These are phyloP conservation scores for Asparagopsis taxiformis DNA, from an alignment of 31 red algal genomes.

Conservation along the genomic window DNA sequence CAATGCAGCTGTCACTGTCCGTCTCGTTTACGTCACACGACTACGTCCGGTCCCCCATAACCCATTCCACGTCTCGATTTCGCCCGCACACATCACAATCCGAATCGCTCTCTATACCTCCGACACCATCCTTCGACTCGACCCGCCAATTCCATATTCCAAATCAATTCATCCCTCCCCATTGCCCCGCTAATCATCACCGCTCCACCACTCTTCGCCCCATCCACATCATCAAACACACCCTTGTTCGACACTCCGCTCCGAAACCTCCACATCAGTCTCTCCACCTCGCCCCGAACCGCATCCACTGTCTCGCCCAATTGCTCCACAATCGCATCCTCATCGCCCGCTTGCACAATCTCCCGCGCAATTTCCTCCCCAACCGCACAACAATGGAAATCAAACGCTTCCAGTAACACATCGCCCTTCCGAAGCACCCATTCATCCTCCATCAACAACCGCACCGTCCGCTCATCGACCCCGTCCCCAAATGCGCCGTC, in stretches of 20 bases:
- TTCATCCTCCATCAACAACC: background rate
- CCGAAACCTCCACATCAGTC: constrained; percentile 13
- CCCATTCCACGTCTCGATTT: too few species aligned
- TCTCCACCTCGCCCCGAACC: background rate
- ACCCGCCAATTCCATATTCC: constrained; percentile 3
- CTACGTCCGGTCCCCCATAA: too few species aligned
- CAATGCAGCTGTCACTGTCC: too few species aligned
- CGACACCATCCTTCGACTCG: background rate
- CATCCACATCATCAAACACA: background rate
- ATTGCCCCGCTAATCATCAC: background rate
- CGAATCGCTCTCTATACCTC: constrained; percentile 9
- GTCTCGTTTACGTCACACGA: too few species aligned
- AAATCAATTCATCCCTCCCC: constrained; percentile 1
- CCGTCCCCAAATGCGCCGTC: background rate
- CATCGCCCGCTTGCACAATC: background rate
- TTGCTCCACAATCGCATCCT: background rate
- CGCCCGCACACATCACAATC: too few species aligned
- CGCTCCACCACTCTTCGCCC: background rate
- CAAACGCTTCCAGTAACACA: background rate
- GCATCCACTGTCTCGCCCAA: background rate
- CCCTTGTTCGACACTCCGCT: constrained; percentile 1
- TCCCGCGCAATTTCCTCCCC: background rate
- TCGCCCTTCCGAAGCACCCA: constrained; percentile 3
- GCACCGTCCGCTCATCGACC: background rate
- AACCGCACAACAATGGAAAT: constrained; percentile 11